A percentile compares a stretch with the other conserved stretches of the same genome.
Evolutionary conservation across 345 rosid species (phyloP).

Genomic region (Salix purpurea): DNA sequence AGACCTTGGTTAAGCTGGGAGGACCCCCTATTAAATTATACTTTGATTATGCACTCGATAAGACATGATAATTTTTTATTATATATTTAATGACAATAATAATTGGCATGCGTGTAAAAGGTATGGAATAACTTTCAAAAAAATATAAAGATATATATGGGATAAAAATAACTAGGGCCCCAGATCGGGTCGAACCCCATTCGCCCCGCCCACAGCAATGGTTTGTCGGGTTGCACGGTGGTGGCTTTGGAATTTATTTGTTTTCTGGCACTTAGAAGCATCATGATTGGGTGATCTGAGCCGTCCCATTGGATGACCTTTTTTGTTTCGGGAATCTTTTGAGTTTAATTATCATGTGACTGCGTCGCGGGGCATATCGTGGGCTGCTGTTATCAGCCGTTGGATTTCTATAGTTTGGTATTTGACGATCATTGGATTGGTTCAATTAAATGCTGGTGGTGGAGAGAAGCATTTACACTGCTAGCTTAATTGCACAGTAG

Average conservation of each 20-base stretch:
- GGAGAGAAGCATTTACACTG: not conserved
- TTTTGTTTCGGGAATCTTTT: not conserved
- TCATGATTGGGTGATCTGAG: not conserved
- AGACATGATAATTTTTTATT: too few relatives aligned
- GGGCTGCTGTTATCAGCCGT: not conserved
- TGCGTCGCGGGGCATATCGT: not conserved
- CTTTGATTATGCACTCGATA: too few relatives aligned
- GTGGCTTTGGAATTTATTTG: not conserved
- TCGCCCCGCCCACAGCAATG: too few relatives aligned
- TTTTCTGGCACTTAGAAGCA: not conserved
- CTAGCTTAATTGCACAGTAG: too few relatives aligned
- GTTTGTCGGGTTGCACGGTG: not conserved
- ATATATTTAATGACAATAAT: too few relatives aligned
- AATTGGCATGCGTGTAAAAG: too few relatives aligned
- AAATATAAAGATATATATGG: too few relatives aligned
- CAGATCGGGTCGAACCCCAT: too few relatives aligned
- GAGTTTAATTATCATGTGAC: not conserved
- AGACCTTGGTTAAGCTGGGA: too few relatives aligned
- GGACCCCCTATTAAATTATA: too few relatives aligned
- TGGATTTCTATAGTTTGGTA: not conserved
- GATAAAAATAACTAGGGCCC: too few relatives aligned
- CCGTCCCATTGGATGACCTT: conserved; percentile 11
- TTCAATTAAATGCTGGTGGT: not conserved
- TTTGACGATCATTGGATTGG: not conserved
- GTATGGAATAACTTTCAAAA: too few relatives aligned